A percentile compares a stretch with the other conserved stretches of the same genome.
phyloP scores from a whole-genome alignment of 2,329 filamentous ascomycete species.

The Fusarium longipes region DNA sequence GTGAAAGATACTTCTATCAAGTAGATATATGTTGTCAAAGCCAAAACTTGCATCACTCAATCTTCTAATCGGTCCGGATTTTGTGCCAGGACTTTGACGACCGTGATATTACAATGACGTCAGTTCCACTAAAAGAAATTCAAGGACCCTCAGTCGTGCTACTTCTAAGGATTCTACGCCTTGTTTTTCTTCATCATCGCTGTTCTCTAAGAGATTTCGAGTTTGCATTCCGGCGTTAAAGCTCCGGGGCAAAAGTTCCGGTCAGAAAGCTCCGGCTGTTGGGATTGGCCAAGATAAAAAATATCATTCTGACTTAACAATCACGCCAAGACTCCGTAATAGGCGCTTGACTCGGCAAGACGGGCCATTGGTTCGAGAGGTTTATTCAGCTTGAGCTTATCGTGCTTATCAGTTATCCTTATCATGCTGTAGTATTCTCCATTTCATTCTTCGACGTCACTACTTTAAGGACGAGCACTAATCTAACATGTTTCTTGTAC shows the following conservation, averaged over 20 bases:
- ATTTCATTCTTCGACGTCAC: neutral
- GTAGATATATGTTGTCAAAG: neutral
- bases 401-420: neutral
- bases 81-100: neutral
- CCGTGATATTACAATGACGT: neutral
- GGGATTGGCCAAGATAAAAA: neutral
- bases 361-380: neutral
- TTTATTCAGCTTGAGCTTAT: too few relatives aligned
- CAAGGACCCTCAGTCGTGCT: neutral
- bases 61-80: conserved; percentile 4
- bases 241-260: neutral
- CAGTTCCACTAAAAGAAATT: neutral
- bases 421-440: too few relatives aligned
- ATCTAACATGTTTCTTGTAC: too few relatives aligned
- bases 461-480: too few relatives aligned
- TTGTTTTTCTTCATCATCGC: neutral
- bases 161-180: neutral
- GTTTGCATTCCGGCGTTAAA: neutral
- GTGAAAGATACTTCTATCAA: fast-evolving
- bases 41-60: neutral
- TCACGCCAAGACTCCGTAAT: neutral
- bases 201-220: neutral
- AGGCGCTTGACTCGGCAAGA: neutral
- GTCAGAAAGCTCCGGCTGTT: neutral
- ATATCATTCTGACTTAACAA: neutral